phyloP scores from a whole-genome alignment of 1,139 yeast species.

The Geotrichum histeridarum region DNA sequence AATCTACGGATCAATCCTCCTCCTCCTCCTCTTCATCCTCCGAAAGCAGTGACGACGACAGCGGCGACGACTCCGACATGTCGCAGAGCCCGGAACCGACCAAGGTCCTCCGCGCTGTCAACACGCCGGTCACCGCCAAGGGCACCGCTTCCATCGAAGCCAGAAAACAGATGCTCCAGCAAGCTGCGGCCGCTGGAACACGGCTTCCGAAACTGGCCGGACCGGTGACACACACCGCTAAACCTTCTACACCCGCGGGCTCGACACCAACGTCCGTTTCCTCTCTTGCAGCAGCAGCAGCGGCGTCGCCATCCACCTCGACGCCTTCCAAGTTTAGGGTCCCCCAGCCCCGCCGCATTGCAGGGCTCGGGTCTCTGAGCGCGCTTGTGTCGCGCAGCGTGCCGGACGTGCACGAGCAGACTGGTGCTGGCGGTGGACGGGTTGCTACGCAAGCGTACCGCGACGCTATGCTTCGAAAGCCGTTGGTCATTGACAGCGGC shows the following conservation, averaged over 20 bases:
- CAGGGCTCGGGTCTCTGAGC: constrained; percentile 11
- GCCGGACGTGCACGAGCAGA: constrained; percentile 12
- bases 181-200: constrained; percentile 3
- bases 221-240: not conserved
- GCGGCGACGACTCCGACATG: constrained; percentile 21
- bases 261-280: not conserved
- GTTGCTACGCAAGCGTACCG: no score
- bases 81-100: constrained; percentile 25
- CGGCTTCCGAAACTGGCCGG: not conserved
- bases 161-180: constrained; percentile 1
- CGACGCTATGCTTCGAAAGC: no score
- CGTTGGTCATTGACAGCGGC: constrained; percentile 3
- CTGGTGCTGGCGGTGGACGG: not conserved
- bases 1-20: no score
- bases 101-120: constrained; percentile 23
- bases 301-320: not conserved
- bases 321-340: no score
- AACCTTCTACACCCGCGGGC: not conserved
- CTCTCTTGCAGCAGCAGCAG: not conserved
- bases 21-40: constrained; percentile 12
- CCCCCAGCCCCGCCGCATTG: constrained; percentile 8
- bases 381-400: constrained; percentile 12
- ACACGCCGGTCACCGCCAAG: constrained; percentile 20
- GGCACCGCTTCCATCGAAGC: not conserved
- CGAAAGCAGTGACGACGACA: constrained; percentile 15